Evolutionary conservation across 2,329 filamentous ascomycete species (phyloP), one percentile per base, ranked within the genome.

Genomic region (Penicillium sumatraense): DNA sequence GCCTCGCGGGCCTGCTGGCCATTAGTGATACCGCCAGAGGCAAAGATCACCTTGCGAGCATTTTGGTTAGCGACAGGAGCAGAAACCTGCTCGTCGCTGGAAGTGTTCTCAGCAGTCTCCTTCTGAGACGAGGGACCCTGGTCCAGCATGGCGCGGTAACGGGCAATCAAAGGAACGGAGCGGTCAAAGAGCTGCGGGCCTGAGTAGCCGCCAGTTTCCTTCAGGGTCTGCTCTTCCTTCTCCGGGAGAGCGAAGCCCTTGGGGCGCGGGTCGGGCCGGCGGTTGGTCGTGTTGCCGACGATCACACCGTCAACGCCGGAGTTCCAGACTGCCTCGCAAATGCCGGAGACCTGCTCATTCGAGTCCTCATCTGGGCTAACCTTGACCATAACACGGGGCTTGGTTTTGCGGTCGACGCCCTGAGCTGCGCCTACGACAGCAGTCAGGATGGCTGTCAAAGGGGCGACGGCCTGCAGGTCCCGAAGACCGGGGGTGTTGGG

Each of bases 201-300:
- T 0, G 92, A 96, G 74, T 92, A 96, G 1, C 95, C 93, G 24
- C 95, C 93, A 18, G 88, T 87, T 75, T 97, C 91, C 54, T 82
- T 80, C 27, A 97, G 74, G 1, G 87, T 82, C 56, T 79, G 75
- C 62, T 86, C 81, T 70, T 99, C 93, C 60, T 83, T 80, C 2
- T 78, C 67, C 0, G 87, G 83, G 23, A 96, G 80, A 29, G 78
- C 73, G 61, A 88, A 84, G 23, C 88, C 87, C 21, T 82, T 76
- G 0, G 92, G 89, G 1, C 93, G 71, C 2, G 93, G 78, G 3
- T 86, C 87, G 0, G 87, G 83, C 40, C 95, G 83, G 61, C 88
- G 85, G 76, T 95, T 96, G 2, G 95, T 99, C 0, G 95, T 99
- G 79, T 99, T 99, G 10, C 93, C 95, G 3, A 99, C 93, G 59